Base-by-base conservation (phyloP, 2,329 filamentous ascomycete species). In the Xylaria sp. region DNA sequence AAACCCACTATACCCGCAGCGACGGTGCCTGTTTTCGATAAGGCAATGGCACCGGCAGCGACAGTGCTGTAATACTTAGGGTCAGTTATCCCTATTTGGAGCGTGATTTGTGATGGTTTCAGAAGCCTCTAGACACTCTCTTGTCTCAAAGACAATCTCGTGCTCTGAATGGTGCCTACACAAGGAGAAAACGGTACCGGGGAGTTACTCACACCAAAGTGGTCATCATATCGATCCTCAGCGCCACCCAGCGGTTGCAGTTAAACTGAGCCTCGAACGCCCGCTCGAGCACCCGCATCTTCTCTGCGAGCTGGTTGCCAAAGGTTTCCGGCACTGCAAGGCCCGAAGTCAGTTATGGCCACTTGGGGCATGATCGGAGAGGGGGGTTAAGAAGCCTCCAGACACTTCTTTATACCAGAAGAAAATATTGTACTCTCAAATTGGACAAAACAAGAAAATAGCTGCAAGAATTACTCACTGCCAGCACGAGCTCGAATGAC, bases 241-340 rank as follows among this genome's bases (percentile, higher is more conserved):
- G 80, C 1, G 83, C 81, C 2, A 89, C 83, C 86, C 86, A 89
- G 8, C 86, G 83, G 72, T 89, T 89, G 67, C 83, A 83, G 74
- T 87, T 87, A 69, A 82, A 87, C 55, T 82, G 83, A 0, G 85
- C 79, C 72, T 87, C 85, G 0, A 80, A 78, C 0, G 84, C 79
- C 6, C 81, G 81, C 12, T 83, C 81, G 76, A 82, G 85, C 0
- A 81, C 74, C 1, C 83, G 80, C 36, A 88, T 68, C 70, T 84
- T 84, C 32, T 83, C 79, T 1, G 86, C 85, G n/a, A 88, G 75
- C 39, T 85, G 80, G 30, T 81, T 75, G 12, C 81, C 78, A 63
- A 88, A 88, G 0, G 79, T 80, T 30, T 80, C 75, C 10, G 82
- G 77, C 81, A 87, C 36, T 39, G 12, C 18, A 18, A 39, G 13